Percentiles rank a stretch among this genome's conserved stretches.
Evolutionary conservation across 2,329 filamentous ascomycete species (phyloP).

Genomic region (Ophiostoma perfectum): DNA sequence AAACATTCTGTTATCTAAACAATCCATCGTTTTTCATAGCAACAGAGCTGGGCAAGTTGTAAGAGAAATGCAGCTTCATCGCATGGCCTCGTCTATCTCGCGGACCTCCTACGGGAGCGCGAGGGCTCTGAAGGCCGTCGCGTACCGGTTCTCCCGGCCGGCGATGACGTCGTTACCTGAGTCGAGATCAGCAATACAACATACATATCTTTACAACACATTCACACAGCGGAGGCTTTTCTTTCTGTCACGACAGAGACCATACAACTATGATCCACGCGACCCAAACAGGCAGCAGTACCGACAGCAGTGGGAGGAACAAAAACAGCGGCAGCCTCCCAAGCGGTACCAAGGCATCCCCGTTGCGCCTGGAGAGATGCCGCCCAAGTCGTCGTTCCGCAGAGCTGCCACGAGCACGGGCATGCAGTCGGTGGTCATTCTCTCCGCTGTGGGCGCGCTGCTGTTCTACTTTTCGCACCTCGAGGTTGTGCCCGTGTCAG

Average conservation of each 20-base stretch:
- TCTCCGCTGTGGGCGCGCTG: slow-evolving; percentile 42
- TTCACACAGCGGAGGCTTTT: background rate
- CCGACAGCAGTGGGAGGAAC: slow-evolving; percentile 14
- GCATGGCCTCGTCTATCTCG: background rate
- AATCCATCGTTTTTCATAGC: background rate
- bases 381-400: slow-evolving; percentile 17
- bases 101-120: background rate
- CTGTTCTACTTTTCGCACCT: slow-evolving; percentile 63
- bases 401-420: slow-evolving; percentile 28
- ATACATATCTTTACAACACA: background rate
- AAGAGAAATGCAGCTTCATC: background rate
- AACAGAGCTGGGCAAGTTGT: background rate
- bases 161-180: background rate
- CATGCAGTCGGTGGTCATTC: slow-evolving; percentile 39
- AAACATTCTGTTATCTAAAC: too few species aligned
- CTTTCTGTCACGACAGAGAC: slow-evolving; percentile 10
- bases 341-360: slow-evolving; percentile 22
- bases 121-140: background rate
- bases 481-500: slow-evolving; percentile 67
- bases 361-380: slow-evolving; percentile 23
- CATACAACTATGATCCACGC: slow-evolving; percentile 25
- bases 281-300: slow-evolving; percentile 7
- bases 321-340: slow-evolving; percentile 12
- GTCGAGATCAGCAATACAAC: background rate
- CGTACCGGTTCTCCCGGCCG: background rate